Evolutionary conservation across 352 stramenopile species (phyloP).

Genomic region (Phytophthora gonapodyides): DNA sequence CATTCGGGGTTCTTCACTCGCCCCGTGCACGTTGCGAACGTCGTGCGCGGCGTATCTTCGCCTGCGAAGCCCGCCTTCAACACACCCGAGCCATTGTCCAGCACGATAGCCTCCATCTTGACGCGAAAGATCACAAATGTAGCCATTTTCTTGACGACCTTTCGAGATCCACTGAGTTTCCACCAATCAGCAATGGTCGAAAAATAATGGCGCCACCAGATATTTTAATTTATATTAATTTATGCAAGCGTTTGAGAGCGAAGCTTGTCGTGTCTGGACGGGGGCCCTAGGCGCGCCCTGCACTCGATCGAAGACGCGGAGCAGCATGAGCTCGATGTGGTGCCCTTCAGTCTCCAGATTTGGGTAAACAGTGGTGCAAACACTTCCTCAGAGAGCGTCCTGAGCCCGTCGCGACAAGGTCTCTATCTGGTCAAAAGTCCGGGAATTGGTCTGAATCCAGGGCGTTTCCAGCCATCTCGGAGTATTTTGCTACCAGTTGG

Average conservation of each 20-base stretch:
- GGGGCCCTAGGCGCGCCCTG: slow-evolving; percentile 33
- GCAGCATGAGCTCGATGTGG: slow-evolving; percentile 32
- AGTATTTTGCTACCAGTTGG: slow-evolving; percentile 41
- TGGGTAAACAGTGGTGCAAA: slow-evolving; percentile 21
- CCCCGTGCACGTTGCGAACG: slow-evolving; percentile 74
- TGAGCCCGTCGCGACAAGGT: slow-evolving; percentile 19
- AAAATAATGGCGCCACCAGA: slow-evolving; percentile 19
- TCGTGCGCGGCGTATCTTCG: slow-evolving; percentile 79
- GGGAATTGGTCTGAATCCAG: neutral
- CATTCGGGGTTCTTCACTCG: slow-evolving; percentile 82
- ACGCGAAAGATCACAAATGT: slow-evolving; percentile 23
- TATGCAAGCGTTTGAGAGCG: slow-evolving; percentile 39
- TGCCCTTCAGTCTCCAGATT: slow-evolving; percentile 34
- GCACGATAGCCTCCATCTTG: slow-evolving; percentile 75
- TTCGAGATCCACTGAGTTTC: slow-evolving; percentile 29
- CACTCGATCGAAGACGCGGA: slow-evolving; percentile 36
- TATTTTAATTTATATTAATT: too few species aligned
- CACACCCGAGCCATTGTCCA: slow-evolving; percentile 86
- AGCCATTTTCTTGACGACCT: slow-evolving; percentile 36
- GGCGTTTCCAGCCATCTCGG: slow-evolving; percentile 10
- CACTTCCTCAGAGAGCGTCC: slow-evolving; percentile 2
- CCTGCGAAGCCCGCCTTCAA: slow-evolving; percentile 86
- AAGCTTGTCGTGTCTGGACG: slow-evolving; percentile 52
- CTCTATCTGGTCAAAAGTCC: slow-evolving; percentile 29
- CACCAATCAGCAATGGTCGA: slow-evolving; percentile 27